Evolutionary conservation across 345 rosid species (phyloP).

Genomic region (Aquilaria yunnanensis): DNA sequence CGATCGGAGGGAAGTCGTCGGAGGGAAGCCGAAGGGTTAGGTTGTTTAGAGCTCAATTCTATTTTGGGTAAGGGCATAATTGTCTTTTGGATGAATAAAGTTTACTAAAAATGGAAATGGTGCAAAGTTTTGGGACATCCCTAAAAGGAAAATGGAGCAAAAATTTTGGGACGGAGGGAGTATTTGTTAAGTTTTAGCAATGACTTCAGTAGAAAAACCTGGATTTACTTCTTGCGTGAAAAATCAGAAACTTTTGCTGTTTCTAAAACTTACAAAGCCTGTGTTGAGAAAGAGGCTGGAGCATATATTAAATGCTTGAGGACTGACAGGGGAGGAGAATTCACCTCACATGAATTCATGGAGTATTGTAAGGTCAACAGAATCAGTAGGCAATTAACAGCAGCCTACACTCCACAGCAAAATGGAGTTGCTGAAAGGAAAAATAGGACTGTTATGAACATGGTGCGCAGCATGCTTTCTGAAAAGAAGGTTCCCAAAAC

Average conservation of each 20-base stretch:
- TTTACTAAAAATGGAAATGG: too few relatives aligned
- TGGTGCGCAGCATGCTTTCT: background rate
- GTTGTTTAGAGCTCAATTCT: too few relatives aligned
- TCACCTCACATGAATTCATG: background rate
- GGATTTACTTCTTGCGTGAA: background rate
- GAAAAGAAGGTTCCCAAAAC: background rate
- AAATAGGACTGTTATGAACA: background rate
- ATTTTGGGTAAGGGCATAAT: too few relatives aligned
- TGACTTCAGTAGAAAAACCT: background rate
- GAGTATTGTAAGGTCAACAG: background rate
- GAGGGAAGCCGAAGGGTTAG: too few relatives aligned
- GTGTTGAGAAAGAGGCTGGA: background rate
- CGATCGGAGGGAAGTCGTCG: too few relatives aligned
- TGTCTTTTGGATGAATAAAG: too few relatives aligned
- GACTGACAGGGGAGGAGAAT: background rate
- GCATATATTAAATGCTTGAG: background rate
- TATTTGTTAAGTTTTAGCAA: background rate
- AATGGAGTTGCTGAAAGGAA: background rate
- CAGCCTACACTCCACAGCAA: background rate
- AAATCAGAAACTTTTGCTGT: background rate
- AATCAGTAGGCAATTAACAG: background rate
- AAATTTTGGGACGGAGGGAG: too few relatives aligned
- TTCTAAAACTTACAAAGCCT: background rate
- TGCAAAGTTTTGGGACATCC: too few relatives aligned
- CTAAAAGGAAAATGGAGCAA: too few relatives aligned